Percentiles rank a stretch among this genome's conserved stretches.
phyloP scores from a whole-genome alignment of 2,329 filamentous ascomycete species.

The Penicillium corylophilum region DNA sequence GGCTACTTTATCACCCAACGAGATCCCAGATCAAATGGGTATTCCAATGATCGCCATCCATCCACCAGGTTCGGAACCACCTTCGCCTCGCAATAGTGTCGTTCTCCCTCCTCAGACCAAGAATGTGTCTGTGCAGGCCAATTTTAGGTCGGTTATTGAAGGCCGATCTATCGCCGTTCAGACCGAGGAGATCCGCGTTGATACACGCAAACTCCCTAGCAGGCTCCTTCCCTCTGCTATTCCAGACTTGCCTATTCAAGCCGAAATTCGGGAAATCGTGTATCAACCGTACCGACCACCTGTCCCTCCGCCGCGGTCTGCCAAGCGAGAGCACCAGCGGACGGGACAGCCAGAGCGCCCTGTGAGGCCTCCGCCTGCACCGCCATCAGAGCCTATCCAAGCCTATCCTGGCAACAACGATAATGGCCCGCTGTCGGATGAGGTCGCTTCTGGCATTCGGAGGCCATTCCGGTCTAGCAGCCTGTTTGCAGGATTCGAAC shows the following conservation, averaged over 20 bases:
- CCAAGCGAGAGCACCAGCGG: slow-evolving; percentile 28
- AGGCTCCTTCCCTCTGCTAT: slow-evolving; percentile 80
- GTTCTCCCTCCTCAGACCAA: slow-evolving; percentile 79
- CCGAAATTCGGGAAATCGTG: slow-evolving; percentile 24
- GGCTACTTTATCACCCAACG: slow-evolving; percentile 11
- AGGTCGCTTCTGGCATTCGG: slow-evolving; percentile 60
- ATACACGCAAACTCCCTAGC: slow-evolving; percentile 72
- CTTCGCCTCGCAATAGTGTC: slow-evolving; percentile 70
- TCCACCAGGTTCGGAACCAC: slow-evolving; percentile 79
- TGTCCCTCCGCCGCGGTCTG: slow-evolving; percentile 35
- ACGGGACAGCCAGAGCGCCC: slow-evolving; percentile 34
- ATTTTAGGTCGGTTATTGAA: slow-evolving; percentile 48
- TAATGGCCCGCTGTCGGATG: slow-evolving; percentile 66
- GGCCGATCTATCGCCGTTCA: slow-evolving; percentile 66
- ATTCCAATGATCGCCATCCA: slow-evolving; percentile 91
- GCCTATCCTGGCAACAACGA: slow-evolving; percentile 78
- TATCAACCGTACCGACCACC: slow-evolving; percentile 37
- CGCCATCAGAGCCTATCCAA: slow-evolving; percentile 53
- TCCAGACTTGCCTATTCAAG: slow-evolving; percentile 48
- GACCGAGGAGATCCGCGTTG: slow-evolving; percentile 87
- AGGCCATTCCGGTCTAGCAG: slow-evolving; percentile 76
- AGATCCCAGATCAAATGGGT: slow-evolving; percentile 35
- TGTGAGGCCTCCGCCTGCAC: slow-evolving; percentile 22
- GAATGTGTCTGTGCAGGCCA: slow-evolving; percentile 78
- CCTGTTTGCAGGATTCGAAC: slow-evolving; percentile 82